Evolutionary conservation across 2,329 filamentous ascomycete species (phyloP).

Genomic region (Ophiostoma novo-ulmi): DNA sequence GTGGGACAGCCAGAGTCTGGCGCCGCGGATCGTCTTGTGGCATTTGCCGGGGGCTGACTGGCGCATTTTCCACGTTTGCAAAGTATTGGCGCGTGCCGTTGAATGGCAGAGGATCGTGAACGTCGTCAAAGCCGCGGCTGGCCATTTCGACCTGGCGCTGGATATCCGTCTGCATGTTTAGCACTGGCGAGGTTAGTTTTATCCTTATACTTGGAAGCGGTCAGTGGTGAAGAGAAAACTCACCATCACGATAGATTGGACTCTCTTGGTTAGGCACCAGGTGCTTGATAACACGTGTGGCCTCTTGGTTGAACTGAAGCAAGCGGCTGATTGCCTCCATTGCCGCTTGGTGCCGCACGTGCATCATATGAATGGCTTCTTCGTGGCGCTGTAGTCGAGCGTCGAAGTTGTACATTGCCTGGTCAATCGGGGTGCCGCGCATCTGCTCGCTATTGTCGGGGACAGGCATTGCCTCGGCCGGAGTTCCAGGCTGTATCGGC

Average conservation of each 20-base stretch:
- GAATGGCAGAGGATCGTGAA: constrained; percentile 61
- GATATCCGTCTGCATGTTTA: constrained; percentile 54
- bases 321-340: constrained; percentile 71
- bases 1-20: constrained; percentile 59
- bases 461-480: constrained; percentile 70
- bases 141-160: constrained; percentile 57
- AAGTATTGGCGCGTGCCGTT: constrained; percentile 63
- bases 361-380: constrained; percentile 73
- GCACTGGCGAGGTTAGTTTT: constrained; percentile 39
- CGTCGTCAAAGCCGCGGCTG: constrained; percentile 51
- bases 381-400: constrained; percentile 73
- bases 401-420: constrained; percentile 75
- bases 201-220: neutral
- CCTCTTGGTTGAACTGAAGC: constrained; percentile 74
- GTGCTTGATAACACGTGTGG: constrained; percentile 68
- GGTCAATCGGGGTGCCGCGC: constrained; percentile 70
- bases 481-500: constrained; percentile 76
- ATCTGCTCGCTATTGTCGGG: constrained; percentile 64
- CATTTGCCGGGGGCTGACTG: constrained; percentile 81
- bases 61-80: constrained; percentile 63
- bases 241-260: constrained; percentile 75
- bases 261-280: constrained; percentile 72
- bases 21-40: constrained; percentile 79
- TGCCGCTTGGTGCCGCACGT: constrained; percentile 72
- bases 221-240: constrained; percentile 34